Conservation (phyloP, 2,329 filamentous ascomycete species). For the Scedosporium dehoogii region DNA sequence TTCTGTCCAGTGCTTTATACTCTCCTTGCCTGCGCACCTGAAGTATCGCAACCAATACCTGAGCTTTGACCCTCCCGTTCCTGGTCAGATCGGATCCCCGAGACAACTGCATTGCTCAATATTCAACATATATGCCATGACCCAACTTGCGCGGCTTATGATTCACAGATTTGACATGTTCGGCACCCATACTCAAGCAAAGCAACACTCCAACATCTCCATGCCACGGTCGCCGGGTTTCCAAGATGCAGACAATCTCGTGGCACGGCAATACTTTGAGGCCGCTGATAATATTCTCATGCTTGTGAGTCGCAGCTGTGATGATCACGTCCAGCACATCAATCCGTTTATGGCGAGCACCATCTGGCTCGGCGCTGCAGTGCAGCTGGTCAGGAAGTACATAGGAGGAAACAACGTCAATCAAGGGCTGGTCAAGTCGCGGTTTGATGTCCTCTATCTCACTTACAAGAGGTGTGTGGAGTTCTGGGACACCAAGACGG, state of each 20-base stretch:
- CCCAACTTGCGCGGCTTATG: conserved; percentile 23
- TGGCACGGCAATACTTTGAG: conserved; percentile 18
- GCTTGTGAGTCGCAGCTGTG: conserved; percentile 16
- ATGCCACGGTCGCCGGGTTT: neutral
- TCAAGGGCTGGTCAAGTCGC: conserved; percentile 9
- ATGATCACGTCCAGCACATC: conserved; percentile 18
- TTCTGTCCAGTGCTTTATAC: conserved; percentile 19
- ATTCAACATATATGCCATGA: conserved; percentile 24
- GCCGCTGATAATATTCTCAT: conserved; percentile 19
- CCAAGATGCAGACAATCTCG: neutral
- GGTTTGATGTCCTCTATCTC: conserved; percentile 11
- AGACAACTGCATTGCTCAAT: conserved; percentile 18
- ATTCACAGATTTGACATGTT: conserved; percentile 21
- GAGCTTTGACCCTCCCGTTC: conserved; percentile 13
- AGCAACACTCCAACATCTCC: too few relatives aligned
- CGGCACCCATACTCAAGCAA: conserved; percentile 9
- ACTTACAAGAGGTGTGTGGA: conserved; percentile 16
- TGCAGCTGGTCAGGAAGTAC: conserved; percentile 16
- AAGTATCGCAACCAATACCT: conserved; percentile 20
- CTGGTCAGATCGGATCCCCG: conserved; percentile 8
- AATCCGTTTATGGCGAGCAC: conserved; percentile 23
- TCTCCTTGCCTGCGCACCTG: conserved; percentile 18
- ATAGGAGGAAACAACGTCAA: neutral
- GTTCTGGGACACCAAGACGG: conserved; percentile 18
- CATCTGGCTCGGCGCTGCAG: conserved; percentile 21